Percentiles rank a stretch among this genome's conserved stretches.
Evolutionary conservation across 2,329 filamentous ascomycete genomes (phyloP).

Genomic region (Fusarium redolens): DNA sequence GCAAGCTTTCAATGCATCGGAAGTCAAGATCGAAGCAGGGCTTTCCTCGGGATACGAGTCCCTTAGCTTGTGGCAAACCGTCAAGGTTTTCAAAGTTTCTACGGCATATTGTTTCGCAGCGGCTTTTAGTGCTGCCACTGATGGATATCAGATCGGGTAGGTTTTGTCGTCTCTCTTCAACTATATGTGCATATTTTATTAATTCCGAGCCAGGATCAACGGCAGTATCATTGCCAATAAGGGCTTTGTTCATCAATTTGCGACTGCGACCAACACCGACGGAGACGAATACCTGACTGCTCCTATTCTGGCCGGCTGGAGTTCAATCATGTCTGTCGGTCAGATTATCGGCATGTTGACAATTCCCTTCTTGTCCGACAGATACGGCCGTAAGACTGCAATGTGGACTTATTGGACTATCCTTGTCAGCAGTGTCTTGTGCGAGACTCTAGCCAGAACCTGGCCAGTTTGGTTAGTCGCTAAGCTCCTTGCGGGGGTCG

Average conservation of each 20-base stretch:
- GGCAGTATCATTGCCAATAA: neutral
- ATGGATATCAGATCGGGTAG: neutral
- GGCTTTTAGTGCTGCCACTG: neutral
- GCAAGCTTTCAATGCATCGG: neutral
- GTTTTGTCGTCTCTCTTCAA: neutral
- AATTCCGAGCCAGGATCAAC: neutral
- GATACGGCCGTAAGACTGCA: neutral
- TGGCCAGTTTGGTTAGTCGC: neutral
- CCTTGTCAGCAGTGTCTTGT: neutral
- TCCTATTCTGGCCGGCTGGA: neutral
- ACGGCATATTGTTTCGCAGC: neutral
- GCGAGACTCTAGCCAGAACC: neutral
- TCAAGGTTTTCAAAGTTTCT: neutral
- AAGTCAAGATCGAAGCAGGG: neutral
- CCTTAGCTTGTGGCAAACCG: neutral
- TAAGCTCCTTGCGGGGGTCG: neutral
- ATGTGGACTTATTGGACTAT: neutral
- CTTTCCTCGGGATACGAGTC: neutral
- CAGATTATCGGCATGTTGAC: neutral
- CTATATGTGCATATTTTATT: neutral
- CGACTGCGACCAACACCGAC: neutral
- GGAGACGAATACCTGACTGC: neutral
- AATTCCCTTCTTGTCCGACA: neutral
- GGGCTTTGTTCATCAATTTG: neutral
- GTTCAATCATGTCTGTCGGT: neutral